Conservation (phyloP, 2,329 filamentous ascomycete species). For the Fusarium decemcellulare region DNA sequence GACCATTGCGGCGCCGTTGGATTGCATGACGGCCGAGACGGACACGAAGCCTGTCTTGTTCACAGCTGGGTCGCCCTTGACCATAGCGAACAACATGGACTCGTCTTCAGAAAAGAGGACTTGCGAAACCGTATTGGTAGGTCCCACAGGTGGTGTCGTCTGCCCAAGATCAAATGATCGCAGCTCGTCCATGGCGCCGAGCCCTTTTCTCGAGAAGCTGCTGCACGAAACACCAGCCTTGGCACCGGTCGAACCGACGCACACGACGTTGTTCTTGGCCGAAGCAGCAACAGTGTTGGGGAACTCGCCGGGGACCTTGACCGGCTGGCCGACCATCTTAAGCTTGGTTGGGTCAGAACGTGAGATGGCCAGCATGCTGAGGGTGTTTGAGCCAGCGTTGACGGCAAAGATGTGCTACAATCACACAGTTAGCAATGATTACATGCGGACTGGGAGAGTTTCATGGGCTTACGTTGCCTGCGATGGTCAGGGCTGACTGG, state of each 20-base stretch:
- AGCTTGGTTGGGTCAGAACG: slow-evolving; percentile 59
- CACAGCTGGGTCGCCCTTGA: slow-evolving; percentile 70
- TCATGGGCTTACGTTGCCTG: slow-evolving; percentile 59
- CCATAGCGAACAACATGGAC: slow-evolving; percentile 65
- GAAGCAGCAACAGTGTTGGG: slow-evolving; percentile 67
- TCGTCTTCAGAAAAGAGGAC: slow-evolving; percentile 71
- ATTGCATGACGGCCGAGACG: slow-evolving; percentile 59
- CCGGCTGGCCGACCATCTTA: slow-evolving; percentile 59
- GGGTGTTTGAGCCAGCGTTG: slow-evolving; percentile 66
- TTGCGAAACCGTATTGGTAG: slow-evolving; percentile 72
- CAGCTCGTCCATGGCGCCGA: slow-evolving; percentile 60
- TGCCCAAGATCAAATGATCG: slow-evolving; percentile 66
- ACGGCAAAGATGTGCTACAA: slow-evolving; percentile 65
- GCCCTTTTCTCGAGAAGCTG: slow-evolving; percentile 54
- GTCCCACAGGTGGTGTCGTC: slow-evolving; percentile 70
- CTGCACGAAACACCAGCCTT: slow-evolving; percentile 62
- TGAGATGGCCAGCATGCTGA: slow-evolving; percentile 64
- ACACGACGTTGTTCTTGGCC: slow-evolving; percentile 57
- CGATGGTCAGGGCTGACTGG: slow-evolving; percentile 65
- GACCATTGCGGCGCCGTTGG: slow-evolving; percentile 5
- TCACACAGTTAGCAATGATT: background rate
- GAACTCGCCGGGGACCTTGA: slow-evolving; percentile 64
- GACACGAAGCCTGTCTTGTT: slow-evolving; percentile 72
- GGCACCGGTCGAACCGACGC: slow-evolving; percentile 62
- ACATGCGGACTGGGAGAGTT: too few species aligned